Evolutionary conservation across 2,329 filamentous ascomycete genomes (phyloP), one percentile per base, ranked within the genome.

Genomic region (Drechslerella dactyloides): DNA sequence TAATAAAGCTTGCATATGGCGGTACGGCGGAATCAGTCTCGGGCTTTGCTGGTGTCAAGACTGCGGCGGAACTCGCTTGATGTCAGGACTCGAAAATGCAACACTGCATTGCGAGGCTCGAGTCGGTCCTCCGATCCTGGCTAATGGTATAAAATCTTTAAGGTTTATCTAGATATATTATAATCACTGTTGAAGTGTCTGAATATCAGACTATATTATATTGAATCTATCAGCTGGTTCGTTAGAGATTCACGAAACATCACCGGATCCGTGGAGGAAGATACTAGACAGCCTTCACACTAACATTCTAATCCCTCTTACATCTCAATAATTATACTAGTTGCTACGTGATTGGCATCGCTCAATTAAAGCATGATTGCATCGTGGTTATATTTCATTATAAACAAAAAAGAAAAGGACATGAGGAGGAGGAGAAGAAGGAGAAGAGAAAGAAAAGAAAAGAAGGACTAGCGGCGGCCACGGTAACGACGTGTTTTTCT

Each of bases 51-150:
- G n/a, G n/a, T n/a, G n/a, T n/a, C n/a, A n/a, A n/a, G n/a, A n/a
- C n/a, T 42, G 13, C 37, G n/a, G 37, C 37, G 37, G 13, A 42
- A 17, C 37, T 42, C 37, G 37, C 37, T 42, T 42, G 15, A 42
- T n/a, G n/a, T n/a, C 37, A 42, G 37, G 37, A 42, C 37, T 42
- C 37, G 15, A 15, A 42, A 42, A 42, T 42, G 37, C 37, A 42
- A 42, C 37, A 42, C 37, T 42, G 15, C 37, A 42, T 17, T 15
- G 15, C 37, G 11, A 42, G 37, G 5, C 37, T 42, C 37, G 15
- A 42, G 37, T 42, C 37, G 15, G 37, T 4, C 37, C 37, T 7
- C 33, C 33, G 13, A 7, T 37, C 33, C 13, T 13, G 33, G n/a
- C 37, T 5, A 2, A 42, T 5, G 13, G 37, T 42, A 42, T 42